A percentile compares a stretch with the other conserved stretches of the same genome.
Evolutionary conservation across 2,329 filamentous ascomycete species (phyloP).

Genomic region (Mollisia scopiformis): DNA sequence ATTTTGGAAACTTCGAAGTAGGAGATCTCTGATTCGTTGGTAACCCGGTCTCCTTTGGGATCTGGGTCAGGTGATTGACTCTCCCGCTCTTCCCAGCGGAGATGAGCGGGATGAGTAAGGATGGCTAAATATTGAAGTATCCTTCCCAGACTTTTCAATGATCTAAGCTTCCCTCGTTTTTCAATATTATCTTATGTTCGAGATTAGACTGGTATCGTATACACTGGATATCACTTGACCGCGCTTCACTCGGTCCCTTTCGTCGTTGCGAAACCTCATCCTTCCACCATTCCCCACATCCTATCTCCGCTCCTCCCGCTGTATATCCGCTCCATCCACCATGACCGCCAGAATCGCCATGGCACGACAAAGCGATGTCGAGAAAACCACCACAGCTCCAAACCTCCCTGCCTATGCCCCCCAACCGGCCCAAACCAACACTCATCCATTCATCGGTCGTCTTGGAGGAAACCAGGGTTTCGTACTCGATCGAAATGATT

Average conservation of each 20-base stretch:
- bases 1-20: background rate
- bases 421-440: background rate
- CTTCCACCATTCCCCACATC: background rate
- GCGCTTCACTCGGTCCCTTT: too few relatives aligned
- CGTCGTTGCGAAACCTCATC: too few relatives aligned
- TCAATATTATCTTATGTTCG: too few relatives aligned
- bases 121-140: background rate
- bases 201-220: background rate
- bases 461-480: conserved; percentile 42
- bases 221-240: too few relatives aligned
- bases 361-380: background rate
- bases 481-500: conserved; percentile 34
- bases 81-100: background rate
- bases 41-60: background rate
- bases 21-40: background rate
- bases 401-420: background rate
- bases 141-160: background rate
- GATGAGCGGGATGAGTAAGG: background rate
- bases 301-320: background rate
- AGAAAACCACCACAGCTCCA: background rate
- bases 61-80: background rate
- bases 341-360: background rate
- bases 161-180: too few relatives aligned
- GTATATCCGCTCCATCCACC: too few relatives aligned
- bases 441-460: conserved; percentile 38